phyloP scores from a whole-genome alignment of 2,329 filamentous ascomycete species.

The Fusarium chuoi region DNA sequence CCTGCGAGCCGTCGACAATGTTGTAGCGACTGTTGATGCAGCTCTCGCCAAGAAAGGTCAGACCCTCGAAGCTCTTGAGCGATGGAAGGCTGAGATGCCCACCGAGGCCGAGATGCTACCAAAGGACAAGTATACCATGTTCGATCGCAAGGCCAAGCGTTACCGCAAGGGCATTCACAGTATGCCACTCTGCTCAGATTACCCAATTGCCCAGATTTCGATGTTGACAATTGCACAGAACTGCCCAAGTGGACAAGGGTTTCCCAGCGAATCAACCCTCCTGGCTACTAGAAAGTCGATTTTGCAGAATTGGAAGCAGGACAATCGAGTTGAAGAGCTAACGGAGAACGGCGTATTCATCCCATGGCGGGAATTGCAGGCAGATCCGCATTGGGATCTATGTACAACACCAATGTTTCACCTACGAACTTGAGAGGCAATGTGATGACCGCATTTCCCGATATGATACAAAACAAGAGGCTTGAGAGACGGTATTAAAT shows the following conservation, averaged over 20 bases:
- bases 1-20: constrained; percentile 83
- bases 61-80: constrained; percentile 79
- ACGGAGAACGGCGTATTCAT: constrained; percentile 40
- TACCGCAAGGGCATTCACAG: constrained; percentile 98
- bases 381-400: constrained; percentile 30
- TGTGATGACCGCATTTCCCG: constrained; percentile 30
- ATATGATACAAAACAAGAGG: constrained; percentile 7
- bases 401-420: constrained; percentile 47
- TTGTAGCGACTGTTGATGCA: constrained; percentile 84
- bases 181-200: constrained; percentile 60
- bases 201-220: not conserved
- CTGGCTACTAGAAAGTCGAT: constrained; percentile 78
- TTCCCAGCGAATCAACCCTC: constrained; percentile 92
- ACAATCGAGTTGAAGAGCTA: constrained; percentile 19
- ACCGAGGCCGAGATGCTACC: constrained; percentile 95
- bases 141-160: constrained; percentile 93
- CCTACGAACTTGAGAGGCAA: constrained; percentile 39
- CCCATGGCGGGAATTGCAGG: constrained; percentile 31
- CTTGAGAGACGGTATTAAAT: constrained; percentile 7
- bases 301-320: constrained; percentile 9
- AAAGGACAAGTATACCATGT: constrained; percentile 97
- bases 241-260: constrained; percentile 94
- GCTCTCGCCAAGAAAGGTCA: constrained; percentile 80
- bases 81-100: constrained; percentile 97
- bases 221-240: constrained; percentile 60